Conservation (phyloP, 1,284 basidiomycete species). For the Heimioporus retisporus region DNA sequence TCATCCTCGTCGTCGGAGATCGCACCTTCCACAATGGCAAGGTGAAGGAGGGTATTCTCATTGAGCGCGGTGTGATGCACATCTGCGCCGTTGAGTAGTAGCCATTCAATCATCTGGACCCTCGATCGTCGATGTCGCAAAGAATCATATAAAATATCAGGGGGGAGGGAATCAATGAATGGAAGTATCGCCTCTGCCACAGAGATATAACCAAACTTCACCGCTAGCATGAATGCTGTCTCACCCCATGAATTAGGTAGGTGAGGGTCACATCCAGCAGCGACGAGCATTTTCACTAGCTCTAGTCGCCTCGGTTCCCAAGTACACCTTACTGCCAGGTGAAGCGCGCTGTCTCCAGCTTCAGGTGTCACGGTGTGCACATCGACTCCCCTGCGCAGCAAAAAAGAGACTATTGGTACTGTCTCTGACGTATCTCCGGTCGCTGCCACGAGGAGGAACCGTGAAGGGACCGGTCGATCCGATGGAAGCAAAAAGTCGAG, state of each 20-base stretch:
- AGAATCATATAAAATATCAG: too few relatives aligned
- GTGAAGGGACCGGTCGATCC: background rate
- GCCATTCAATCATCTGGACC: too few relatives aligned
- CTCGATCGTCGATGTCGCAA: too few relatives aligned
- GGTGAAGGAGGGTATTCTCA: too few relatives aligned
- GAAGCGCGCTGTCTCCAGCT: background rate
- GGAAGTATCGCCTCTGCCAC: too few relatives aligned
- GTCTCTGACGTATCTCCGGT: conserved; percentile 1
- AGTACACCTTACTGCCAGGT: conserved; percentile 4
- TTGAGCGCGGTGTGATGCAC: too few relatives aligned
- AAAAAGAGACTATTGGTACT: background rate
- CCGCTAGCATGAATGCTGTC: background rate
- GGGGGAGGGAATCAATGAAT: too few relatives aligned
- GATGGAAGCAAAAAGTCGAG: conserved; percentile 6
- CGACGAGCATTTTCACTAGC: background rate
- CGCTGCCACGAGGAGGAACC: background rate
- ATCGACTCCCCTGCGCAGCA: background rate
- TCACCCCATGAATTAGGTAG: background rate
- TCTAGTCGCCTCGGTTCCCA: conserved; percentile 7
- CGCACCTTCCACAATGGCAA: too few relatives aligned
- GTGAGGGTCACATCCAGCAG: background rate
- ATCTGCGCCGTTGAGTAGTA: too few relatives aligned
- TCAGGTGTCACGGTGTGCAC: background rate
- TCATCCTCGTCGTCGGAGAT: too few relatives aligned
- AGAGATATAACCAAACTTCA: too few relatives aligned